Conservation (phyloP, 352 stramenopile genomes). For the Pilasporangium apinafurcum region DNA sequence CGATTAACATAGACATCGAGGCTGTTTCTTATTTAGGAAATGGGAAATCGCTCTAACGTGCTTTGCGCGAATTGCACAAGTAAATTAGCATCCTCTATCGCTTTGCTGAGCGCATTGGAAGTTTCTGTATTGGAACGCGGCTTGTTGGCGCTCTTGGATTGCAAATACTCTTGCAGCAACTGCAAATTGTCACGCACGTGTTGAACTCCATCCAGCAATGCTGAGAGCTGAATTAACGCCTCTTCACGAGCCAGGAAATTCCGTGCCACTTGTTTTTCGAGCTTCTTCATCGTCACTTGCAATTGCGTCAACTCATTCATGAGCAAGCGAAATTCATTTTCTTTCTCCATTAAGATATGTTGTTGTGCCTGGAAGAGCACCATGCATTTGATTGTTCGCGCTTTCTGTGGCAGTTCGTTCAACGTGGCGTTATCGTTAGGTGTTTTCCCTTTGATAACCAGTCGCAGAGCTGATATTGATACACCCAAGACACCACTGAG, state of each 20-base stretch:
- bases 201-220: slow-evolving; percentile 26
- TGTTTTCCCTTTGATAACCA: slow-evolving; percentile 66
- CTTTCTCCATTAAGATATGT: slow-evolving; percentile 53
- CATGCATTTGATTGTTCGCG: slow-evolving; percentile 60
- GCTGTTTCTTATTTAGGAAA: no score
- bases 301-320: slow-evolving; percentile 53
- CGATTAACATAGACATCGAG: no score
- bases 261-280: slow-evolving; percentile 37
- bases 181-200: slow-evolving; percentile 34
- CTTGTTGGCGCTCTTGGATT: neutral
- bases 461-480: slow-evolving; percentile 22
- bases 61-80: slow-evolving; percentile 14
- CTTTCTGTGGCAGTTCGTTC: slow-evolving; percentile 1
- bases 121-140: slow-evolving; percentile 14
- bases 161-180: slow-evolving; percentile 43
- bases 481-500: slow-evolving; percentile 41
- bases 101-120: slow-evolving; percentile 12
- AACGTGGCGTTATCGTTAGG: slow-evolving; percentile 26
- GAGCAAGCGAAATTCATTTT: slow-evolving; percentile 51
- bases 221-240: slow-evolving; percentile 31
- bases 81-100: slow-evolving; percentile 16
- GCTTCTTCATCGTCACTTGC: slow-evolving; percentile 16
- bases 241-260: slow-evolving; percentile 52
- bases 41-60: slow-evolving; percentile 24
- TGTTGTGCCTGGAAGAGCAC: slow-evolving; percentile 53